Conservation (phyloP, 139 green algal species). For the Tetraselmis chui region DNA sequence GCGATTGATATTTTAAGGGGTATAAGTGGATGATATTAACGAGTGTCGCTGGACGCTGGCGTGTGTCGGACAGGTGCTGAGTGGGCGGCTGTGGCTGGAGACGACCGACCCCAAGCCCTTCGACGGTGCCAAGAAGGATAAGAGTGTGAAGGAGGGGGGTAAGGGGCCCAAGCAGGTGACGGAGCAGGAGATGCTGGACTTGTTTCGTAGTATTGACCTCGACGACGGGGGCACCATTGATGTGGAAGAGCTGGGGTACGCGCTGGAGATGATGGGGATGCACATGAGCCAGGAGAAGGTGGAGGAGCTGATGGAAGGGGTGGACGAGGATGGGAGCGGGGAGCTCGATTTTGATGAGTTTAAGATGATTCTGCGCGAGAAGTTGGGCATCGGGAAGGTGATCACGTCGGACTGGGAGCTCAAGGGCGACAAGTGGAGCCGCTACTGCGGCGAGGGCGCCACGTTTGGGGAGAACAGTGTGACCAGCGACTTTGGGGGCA, state of each 20-base stretch:
- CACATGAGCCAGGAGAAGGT: constrained; percentile 28
- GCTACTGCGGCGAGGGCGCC: neutral
- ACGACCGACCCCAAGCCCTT: neutral
- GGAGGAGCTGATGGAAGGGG: constrained; percentile 37
- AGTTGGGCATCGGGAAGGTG: constrained; percentile 9
- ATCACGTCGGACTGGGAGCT: constrained; percentile 3
- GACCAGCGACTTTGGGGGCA: constrained; percentile 2
- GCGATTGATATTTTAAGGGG: no score
- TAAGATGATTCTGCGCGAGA: constrained; percentile 16
- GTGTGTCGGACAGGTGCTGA: neutral
- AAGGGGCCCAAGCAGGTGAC: neutral
- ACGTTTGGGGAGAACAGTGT: constrained; percentile 26
- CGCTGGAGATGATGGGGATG: constrained; percentile 36
- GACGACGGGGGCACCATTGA: constrained; percentile 42
- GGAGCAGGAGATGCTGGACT: constrained; percentile 30
- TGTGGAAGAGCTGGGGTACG: constrained; percentile 34
- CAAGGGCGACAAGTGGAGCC: neutral
- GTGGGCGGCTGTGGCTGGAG: neutral
- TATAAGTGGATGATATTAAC: no score
- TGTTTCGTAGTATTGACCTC: constrained; percentile 37
- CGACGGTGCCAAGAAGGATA: neutral
- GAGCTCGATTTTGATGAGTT: constrained; percentile 43
- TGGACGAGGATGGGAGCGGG: constrained; percentile 38
- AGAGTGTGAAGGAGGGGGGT: neutral
- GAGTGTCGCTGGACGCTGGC: no score